Conservation (phyloP, 2,329 filamentous ascomycete genomes). For the Colletotrichum sp. region DNA sequence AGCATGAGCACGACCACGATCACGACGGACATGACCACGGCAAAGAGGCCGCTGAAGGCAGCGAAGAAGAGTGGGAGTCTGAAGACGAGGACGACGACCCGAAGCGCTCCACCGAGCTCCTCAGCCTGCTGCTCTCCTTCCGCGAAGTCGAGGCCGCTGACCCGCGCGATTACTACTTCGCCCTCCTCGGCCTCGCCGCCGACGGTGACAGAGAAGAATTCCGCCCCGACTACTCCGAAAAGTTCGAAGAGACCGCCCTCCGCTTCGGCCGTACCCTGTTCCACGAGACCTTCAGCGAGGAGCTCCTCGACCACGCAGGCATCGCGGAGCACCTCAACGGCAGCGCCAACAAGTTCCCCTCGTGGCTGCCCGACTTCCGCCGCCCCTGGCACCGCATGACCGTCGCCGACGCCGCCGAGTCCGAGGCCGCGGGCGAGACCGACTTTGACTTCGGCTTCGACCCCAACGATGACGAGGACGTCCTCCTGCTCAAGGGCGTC, state of each 20-base stretch:
- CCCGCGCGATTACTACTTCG: conserved; percentile 18
- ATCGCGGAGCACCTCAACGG: conserved; percentile 7
- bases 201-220: conserved; percentile 20
- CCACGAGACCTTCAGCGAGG: conserved; percentile 18
- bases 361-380: conserved; percentile 19
- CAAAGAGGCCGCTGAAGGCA: not conserved
- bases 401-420: conserved; percentile 18
- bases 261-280: conserved; percentile 17
- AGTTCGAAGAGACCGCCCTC: conserved; percentile 15
- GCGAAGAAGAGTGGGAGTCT: conserved; percentile 7
- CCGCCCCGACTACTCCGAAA: conserved; percentile 15
- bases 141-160: conserved; percentile 21
- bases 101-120: conserved; percentile 14
- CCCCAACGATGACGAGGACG: conserved; percentile 8
- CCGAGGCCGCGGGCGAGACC: conserved; percentile 14
- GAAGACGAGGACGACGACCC: not conserved
- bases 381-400: conserved; percentile 18
- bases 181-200: conserved; percentile 14
- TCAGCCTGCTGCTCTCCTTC: conserved; percentile 16
- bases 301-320: conserved; percentile 19
- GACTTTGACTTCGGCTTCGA: conserved; percentile 20
- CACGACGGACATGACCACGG: not conserved
- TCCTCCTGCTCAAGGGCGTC: conserved; percentile 12
- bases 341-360: not conserved
- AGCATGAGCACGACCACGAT: not conserved